phyloP scores from a whole-genome alignment of 371 early-diverging fungal genomes.

The Mucor circinelloides region DNA sequence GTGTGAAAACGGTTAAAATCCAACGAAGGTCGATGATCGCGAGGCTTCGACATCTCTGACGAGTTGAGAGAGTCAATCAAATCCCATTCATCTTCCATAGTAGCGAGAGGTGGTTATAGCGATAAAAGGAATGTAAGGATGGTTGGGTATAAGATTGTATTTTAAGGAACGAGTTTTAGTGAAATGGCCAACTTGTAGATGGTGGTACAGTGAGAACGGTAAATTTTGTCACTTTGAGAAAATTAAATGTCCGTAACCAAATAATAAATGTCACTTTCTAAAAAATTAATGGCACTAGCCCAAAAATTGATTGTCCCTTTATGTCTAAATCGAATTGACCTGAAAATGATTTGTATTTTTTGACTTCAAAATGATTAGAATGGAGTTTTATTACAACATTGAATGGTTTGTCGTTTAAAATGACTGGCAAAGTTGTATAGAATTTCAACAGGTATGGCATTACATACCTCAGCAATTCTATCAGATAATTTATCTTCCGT shows the following conservation, averaged over 20 bases:
- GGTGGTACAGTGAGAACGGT: too few species aligned
- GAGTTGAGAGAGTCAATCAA: conserved; percentile 6
- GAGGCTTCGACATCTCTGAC: neutral
- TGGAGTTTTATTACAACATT: conserved; percentile 21
- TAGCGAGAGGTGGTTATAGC: neutral
- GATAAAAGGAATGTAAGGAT: neutral
- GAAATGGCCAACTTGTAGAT: neutral
- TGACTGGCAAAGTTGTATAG: conserved; percentile 13
- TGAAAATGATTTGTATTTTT: neutral
- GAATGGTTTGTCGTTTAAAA: conserved; percentile 15
- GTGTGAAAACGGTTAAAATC: conserved; percentile 3
- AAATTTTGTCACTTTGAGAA: too few species aligned
- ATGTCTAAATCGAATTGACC: conserved; percentile 2
- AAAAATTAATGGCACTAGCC: too few species aligned
- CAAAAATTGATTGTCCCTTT: conserved; percentile 19
- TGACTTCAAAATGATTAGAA: neutral
- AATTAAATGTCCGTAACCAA: too few species aligned
- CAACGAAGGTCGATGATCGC: neutral
- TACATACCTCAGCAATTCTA: conserved; percentile 13
- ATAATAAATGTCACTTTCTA: too few species aligned
- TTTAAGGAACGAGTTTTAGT: conserved; percentile 1
- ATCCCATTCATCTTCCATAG: conserved; percentile 18
- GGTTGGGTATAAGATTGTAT: neutral
- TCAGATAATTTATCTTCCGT: conserved; percentile 17
- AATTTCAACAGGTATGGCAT: conserved; percentile 11